Base-by-base conservation (phyloP, 2,329 filamentous ascomycete species). In the Cryphonectria carpinicola region DNA sequence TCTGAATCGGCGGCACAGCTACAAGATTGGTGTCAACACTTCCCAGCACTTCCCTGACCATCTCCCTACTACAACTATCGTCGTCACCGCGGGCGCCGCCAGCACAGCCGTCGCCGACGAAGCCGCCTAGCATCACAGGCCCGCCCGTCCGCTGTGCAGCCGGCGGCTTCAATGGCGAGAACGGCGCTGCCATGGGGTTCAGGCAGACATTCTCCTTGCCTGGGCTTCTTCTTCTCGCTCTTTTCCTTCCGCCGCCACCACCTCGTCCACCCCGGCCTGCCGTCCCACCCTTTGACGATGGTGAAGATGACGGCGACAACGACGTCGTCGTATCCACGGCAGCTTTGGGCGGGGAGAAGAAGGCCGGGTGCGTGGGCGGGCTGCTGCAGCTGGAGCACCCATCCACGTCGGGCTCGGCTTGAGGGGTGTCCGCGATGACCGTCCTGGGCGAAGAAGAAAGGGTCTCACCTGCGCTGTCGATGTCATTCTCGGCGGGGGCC, bases 1-100 rank as follows among this genome's bases (percentile, higher is more conserved):
- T 46, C 25, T 63, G 54, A 17, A 25, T 63, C 56, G 71, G 61
- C 60, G 58, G 65, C 60, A 54, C 65, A 66, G 65, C 71, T 73
- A 65, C 17, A 66, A 13, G 19, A 73, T 62, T 71, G 54, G n/a
- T 70, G 70, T 73, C 61, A 73, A 71, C 58, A 71, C 66, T 52
- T 63, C 62, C 62, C 35, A 62, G 39, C 4, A 41, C 66, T n/a
- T 8, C 32, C 32, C 13, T 54, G 22, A 4, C 52, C 32, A n/a
- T 52, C 49, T 41, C 39, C n/a, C 28, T 56, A 37, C 32, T 25
- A 46, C 49, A 32, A n/a, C 32, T 19, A 54, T 43, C 64, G 7
- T n/a, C 52, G 28, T 41, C 46, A 41, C 28, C 19, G 43, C 58
- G 22, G 14, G 25, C 32, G 32, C 66, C 35, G 22, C 61, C 60